Base-by-base conservation (phyloP, 2,329 filamentous ascomycete genomes). In the Mariannaea sp. region DNA sequence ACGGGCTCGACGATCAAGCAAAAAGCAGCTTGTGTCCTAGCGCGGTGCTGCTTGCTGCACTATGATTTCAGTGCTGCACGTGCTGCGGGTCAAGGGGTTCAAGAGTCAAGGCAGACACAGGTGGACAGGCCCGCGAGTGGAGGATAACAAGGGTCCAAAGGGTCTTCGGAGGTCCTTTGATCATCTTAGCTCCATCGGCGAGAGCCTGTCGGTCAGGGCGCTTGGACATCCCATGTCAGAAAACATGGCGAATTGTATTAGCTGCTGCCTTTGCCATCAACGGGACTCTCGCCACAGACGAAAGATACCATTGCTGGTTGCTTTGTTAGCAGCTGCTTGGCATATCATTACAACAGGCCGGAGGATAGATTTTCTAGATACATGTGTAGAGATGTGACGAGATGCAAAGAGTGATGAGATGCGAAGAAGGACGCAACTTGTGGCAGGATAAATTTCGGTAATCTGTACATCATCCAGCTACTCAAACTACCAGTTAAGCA, bases 101-200 rank as follows among this genome's bases (percentile, higher is more conserved):
- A 14, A 20, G 33, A 39, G 39, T 24, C 44, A 19, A 39, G 33
- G n/a, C n/a, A n/a, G n/a, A n/a, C n/a, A n/a, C n/a, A n/a, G n/a
- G n/a, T n/a, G n/a, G n/a, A 8, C 30, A 2, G 39, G 36, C 36
- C 13, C 24, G 10, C 24, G 36, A 24, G 40, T 40, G 40, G 51
- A 41, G 51, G 51, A 22, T 12, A 20, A 39, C 9, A 27, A 38
- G 27, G 38, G 44, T 29, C 44, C 29, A 36, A 32, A 33, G 27
- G 42, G 49, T 47, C 42, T 27, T n/a, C n/a, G n/a, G n/a, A n/a
- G n/a, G n/a, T n/a, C 43, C 43, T 12, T 10, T 39, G 48, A 32
- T 36, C 36, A 40, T 9, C 26, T 35, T 44, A 45, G 51, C 40
- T 45, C 51, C 51, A 44, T 45, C 44, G 38, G 39, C 32, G 32